A percentile compares a stretch with the other conserved stretches of the same genome.
phyloP scores from a whole-genome alignment of 306 rosid genomes.

The Phaseolus lunatus region DNA sequence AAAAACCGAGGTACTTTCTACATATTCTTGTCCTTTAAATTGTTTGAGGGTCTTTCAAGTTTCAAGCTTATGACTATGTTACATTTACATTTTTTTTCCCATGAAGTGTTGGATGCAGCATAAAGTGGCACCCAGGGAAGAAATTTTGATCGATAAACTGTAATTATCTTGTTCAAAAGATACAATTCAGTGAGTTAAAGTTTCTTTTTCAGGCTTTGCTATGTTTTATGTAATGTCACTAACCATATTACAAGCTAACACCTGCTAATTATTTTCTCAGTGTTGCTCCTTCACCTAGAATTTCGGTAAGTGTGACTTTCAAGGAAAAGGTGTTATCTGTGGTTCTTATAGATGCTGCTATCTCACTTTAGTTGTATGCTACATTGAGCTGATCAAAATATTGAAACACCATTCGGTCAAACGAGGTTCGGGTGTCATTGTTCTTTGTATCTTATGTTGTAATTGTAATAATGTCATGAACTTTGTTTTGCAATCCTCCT shows the following conservation, averaged over 20 bases:
- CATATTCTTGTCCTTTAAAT: conserved; percentile 36
- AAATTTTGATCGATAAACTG: conserved; percentile 40
- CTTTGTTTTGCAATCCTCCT: conserved; percentile 13
- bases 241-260: conserved; percentile 33
- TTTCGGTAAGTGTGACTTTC: conserved; percentile 28
- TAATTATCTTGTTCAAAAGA: conserved; percentile 37
- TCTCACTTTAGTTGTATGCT: conserved; percentile 9
- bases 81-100: conserved; percentile 30
- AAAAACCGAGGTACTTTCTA: conserved; percentile 70
- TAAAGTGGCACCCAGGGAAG: conserved; percentile 91
- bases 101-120: conserved; percentile 94
- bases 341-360: conserved; percentile 25
- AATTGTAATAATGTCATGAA: neutral
- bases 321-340: conserved; percentile 41
- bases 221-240: conserved; percentile 18
- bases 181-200: conserved; percentile 42
- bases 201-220: conserved; percentile 37
- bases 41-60: conserved; percentile 24
- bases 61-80: conserved; percentile 30
- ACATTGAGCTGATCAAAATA: neutral
- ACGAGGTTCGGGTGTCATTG: conserved; percentile 22
- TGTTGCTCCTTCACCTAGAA: conserved; percentile 28
- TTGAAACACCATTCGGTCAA: conserved; percentile 24
- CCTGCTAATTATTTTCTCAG: conserved; percentile 40
- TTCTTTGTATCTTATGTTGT: conserved; percentile 26